phyloP scores from a whole-genome alignment of 1,284 basidiomycete species.

The Uromyces viciae-fabae region DNA sequence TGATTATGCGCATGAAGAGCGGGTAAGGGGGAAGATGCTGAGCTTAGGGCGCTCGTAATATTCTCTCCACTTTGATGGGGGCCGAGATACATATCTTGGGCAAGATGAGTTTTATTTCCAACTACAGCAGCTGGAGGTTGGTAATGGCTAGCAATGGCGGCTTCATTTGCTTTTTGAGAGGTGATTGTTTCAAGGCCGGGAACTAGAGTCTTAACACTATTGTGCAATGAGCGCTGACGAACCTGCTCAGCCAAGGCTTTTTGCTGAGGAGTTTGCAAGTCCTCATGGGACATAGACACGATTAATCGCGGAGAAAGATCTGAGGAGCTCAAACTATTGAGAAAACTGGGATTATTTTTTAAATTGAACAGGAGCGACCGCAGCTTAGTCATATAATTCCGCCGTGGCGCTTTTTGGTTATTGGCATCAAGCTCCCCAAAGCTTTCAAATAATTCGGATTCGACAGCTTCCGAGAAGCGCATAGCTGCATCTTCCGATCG shows the following conservation, averaged over 20 bases:
- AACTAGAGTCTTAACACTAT: slow-evolving; percentile 66
- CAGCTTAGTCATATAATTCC: slow-evolving; percentile 40
- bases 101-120: slow-evolving; percentile 29
- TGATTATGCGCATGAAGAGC: not conserved
- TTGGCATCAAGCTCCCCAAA: slow-evolving; percentile 38
- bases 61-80: slow-evolving; percentile 28
- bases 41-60: not conserved
- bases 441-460: slow-evolving; percentile 33
- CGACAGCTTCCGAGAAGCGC: slow-evolving; percentile 35
- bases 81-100: slow-evolving; percentile 28
- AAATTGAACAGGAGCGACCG: slow-evolving; percentile 39
- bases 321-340: slow-evolving; percentile 25
- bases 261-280: slow-evolving; percentile 75
- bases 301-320: slow-evolving; percentile 52
- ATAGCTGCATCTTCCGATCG: slow-evolving; percentile 6
- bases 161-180: slow-evolving; percentile 71
- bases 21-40: not conserved
- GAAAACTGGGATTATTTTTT: slow-evolving; percentile 34
- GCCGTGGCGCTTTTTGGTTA: slow-evolving; percentile 36
- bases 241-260: slow-evolving; percentile 72
- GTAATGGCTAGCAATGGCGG: slow-evolving; percentile 66
- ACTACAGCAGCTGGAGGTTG: slow-evolving; percentile 12
- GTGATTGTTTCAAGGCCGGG: slow-evolving; percentile 56
- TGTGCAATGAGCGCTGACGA: slow-evolving; percentile 71
- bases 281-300: slow-evolving; percentile 75